phyloP scores from a whole-genome alignment of 495 filamentous ascomycete genomes.

The Penicillium ucsense region DNA sequence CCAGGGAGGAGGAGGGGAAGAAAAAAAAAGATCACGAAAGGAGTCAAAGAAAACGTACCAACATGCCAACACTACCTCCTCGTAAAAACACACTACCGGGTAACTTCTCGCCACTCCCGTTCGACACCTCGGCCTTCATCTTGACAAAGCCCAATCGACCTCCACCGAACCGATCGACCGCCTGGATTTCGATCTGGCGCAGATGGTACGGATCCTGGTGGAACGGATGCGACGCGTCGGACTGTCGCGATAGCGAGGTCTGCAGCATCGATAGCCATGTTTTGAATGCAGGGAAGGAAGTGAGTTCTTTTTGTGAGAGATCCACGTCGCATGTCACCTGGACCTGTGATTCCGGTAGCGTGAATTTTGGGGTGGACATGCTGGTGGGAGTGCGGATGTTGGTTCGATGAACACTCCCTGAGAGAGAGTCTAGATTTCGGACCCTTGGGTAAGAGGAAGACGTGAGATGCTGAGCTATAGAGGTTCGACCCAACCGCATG shows the following conservation, averaged over 20 bases:
- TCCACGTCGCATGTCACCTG: slow-evolving; percentile 48
- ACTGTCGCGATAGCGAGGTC: slow-evolving; percentile 54
- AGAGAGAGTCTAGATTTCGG: no score
- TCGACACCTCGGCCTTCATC: slow-evolving; percentile 55
- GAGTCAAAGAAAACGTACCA: slow-evolving; percentile 37
- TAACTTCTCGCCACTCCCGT: slow-evolving; percentile 51
- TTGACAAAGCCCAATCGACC: slow-evolving; percentile 69
- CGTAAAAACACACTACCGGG: slow-evolving; percentile 74
- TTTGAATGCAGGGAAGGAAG: slow-evolving; percentile 61
- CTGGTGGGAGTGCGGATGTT: not conserved
- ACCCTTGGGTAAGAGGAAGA: slow-evolving; percentile 1
- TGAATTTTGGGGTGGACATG: slow-evolving; percentile 12
- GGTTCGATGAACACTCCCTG: no score
- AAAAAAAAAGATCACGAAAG: not conserved
- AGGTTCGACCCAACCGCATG: no score
- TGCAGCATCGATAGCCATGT: slow-evolving; percentile 63
- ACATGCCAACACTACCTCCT: slow-evolving; percentile 73
- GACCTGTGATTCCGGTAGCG: slow-evolving; percentile 15
- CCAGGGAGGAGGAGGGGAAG: not conserved
- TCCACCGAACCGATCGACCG: slow-evolving; percentile 61
- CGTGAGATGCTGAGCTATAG: not conserved
- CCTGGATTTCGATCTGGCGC: slow-evolving; percentile 59
- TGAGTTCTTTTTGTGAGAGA: slow-evolving; percentile 53
- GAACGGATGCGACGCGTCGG: slow-evolving; percentile 55
- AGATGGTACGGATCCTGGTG: slow-evolving; percentile 60